Evolutionary conservation across 2,329 filamentous ascomycete genomes (phyloP).

Genomic region (Sclerotinia trifoliorum): DNA sequence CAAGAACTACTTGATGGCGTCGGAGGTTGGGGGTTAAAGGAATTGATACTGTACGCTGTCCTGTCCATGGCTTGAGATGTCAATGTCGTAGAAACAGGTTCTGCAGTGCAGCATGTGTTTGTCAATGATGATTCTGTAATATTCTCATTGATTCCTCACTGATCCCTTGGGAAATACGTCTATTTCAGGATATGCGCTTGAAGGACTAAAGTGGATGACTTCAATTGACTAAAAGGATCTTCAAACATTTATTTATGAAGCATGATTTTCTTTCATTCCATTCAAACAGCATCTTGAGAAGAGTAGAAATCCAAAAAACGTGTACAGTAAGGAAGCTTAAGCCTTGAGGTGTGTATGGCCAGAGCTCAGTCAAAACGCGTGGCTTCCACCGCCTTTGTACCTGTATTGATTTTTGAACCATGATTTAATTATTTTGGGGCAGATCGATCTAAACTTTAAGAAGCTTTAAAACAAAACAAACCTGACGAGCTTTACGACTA

Average conservation of each 20-base stretch:
- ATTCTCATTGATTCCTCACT: not conserved
- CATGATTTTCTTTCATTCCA: not conserved
- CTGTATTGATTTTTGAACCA: constrained; percentile 1
- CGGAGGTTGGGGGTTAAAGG: not conserved
- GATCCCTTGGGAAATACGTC: not conserved
- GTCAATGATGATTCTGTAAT: not conserved
- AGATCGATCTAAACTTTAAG: constrained; percentile 7
- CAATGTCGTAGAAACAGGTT: not conserved
- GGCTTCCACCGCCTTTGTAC: not conserved
- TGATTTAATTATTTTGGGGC: constrained; percentile 9
- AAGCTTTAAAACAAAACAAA: constrained; percentile 13
- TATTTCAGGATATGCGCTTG: not conserved
- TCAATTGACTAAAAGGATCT: not conserved
- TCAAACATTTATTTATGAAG: not conserved
- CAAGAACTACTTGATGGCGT: not conserved
- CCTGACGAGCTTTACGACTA: not conserved
- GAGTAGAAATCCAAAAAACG: not conserved
- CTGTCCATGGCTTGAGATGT: not conserved
- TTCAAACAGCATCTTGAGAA: not conserved
- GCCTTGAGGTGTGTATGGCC: not conserved
- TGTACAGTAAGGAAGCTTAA: not conserved
- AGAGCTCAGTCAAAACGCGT: constrained; percentile 11
- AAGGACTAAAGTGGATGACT: not conserved
- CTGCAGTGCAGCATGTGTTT: not conserved
- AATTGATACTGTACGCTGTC: not conserved